Evolutionary conservation across 2,329 filamentous ascomycete genomes (phyloP), one percentile per base, ranked within the genome.

Genomic region (Thyridium curvatum): DNA sequence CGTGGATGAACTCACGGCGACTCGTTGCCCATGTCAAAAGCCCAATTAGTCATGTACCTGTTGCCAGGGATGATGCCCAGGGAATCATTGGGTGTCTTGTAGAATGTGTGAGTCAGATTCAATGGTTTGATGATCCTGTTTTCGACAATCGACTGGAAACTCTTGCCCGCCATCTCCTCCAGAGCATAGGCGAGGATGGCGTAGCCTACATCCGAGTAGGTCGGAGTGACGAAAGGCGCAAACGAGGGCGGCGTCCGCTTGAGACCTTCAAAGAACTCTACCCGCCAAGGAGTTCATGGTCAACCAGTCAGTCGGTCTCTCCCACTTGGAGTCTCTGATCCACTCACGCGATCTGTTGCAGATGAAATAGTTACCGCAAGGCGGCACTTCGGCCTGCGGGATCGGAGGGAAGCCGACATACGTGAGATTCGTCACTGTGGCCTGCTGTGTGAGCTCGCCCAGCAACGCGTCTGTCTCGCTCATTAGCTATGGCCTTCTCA

Each of bases 161-260:
- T 18, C 34, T 54, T 55, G 3, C 57, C 55, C 0, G 59, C 56
- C 34, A 60, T 58, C 10, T 48, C 46, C 42, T 66, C 61, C 0
- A 65, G 45, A 1, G 61, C 56, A 35, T 59, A 59, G 9, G 52
- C 50, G 1, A 66, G 50, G n/a, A 66, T 51, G 4, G 57, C 53
- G 40, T 58, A 66, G 3, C 55, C 61, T 13, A 61, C 48, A 32
- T 66, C 62, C 1, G 62, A 64, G 28, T 66, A 67, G 0, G 52
- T 47, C 2, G 62, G 61, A 0, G 61, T 64, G 3, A 50, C 52
- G 13, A 53, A 61, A 1, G 61, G 52, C 1, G 53, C 44, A 28
- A 55, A 58, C 0, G 57, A 54, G 0, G 60, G 59, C 7, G 60
- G 48, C 2, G 54, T 36, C n/a, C 39, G 46, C n/a, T 44, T 41